A percentile compares a stretch with the other conserved stretches of the same genome.
These are phyloP conservation scores for Leonotis leonurus DNA, from an alignment of 257 asterid species.

Conservation along the genomic window DNA sequence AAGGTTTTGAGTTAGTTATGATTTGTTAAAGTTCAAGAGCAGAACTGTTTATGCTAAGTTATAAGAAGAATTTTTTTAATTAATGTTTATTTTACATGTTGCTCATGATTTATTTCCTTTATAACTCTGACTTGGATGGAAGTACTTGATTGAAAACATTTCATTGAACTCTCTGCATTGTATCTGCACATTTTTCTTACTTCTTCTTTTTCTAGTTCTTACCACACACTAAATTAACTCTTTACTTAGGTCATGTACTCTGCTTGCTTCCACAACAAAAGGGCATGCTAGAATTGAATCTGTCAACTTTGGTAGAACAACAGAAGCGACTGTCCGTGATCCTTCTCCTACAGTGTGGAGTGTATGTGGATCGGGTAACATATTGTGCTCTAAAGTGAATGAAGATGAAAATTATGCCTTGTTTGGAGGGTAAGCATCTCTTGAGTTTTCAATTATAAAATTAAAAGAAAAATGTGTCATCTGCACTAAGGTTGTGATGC, in stretches of 20 bases:
- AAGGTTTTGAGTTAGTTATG: not conserved
- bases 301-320: conserved; percentile 34
- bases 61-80: not conserved
- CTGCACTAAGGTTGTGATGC: not conserved
- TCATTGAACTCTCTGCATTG: not conserved
- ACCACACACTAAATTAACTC: not conserved
- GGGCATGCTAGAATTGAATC: conserved; percentile 54
- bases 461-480: not conserved
- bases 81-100: not conserved
- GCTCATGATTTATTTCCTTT: not conserved
- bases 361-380: conserved; percentile 61
- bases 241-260: conserved; percentile 48
- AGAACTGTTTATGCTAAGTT: not conserved
- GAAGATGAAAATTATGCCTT: conserved; percentile 58
- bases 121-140: not conserved
- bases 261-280: conserved; percentile 63
- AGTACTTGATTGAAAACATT: not conserved
- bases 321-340: conserved; percentile 30
- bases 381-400: conserved; percentile 60
- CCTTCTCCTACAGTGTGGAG: conserved; percentile 45
- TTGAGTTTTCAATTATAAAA: not conserved
- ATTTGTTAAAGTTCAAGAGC: not conserved
- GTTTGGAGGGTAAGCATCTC: conserved; percentile 80
- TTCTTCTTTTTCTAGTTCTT: not conserved
- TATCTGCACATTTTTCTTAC: not conserved